phyloP scores from a whole-genome alignment of 805 yeast species.

The Lachancea quebecensis region DNA sequence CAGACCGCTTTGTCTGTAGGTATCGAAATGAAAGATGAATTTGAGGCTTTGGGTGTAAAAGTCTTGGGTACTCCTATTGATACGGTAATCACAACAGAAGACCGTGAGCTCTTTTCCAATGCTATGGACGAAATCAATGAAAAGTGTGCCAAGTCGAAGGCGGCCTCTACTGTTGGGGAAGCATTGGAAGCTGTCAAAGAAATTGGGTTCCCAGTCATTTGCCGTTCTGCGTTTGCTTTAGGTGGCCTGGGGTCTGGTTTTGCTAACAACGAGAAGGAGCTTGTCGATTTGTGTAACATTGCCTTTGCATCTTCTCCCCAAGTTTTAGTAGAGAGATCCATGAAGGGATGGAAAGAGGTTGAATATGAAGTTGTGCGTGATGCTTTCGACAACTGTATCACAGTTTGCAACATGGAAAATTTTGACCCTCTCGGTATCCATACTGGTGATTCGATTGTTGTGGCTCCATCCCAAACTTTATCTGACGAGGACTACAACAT shows the following conservation, averaged over 20 bases:
- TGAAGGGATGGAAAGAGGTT: slow-evolving; percentile 99
- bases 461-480: slow-evolving; percentile 96
- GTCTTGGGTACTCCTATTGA: slow-evolving; percentile 96
- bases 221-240: slow-evolving; percentile 93
- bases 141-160: slow-evolving; percentile 90
- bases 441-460: slow-evolving; percentile 98
- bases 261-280: slow-evolving; percentile 80
- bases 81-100: slow-evolving; percentile 95
- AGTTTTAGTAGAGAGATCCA: slow-evolving; percentile 87
- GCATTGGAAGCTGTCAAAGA: slow-evolving; percentile 78
- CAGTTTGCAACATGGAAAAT: slow-evolving; percentile 99
- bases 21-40: slow-evolving; percentile 91
- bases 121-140: slow-evolving; percentile 94
- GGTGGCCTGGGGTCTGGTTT: slow-evolving; percentile 99
- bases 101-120: slow-evolving; percentile 89
- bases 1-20: slow-evolving; percentile 97
- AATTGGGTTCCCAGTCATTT: slow-evolving; percentile 92
- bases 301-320: slow-evolving; percentile 97
- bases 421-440: slow-evolving; percentile 98
- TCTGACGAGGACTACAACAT: slow-evolving; percentile 96
- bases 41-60: slow-evolving; percentile 77
- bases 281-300: slow-evolving; percentile 74
- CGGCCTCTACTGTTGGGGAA: slow-evolving; percentile 74
- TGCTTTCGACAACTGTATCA: slow-evolving; percentile 93
- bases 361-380: slow-evolving; percentile 99